phyloP scores from a whole-genome alignment of 2,329 filamentous ascomycete species.

The Stagonosporopsis vannaccii region DNA sequence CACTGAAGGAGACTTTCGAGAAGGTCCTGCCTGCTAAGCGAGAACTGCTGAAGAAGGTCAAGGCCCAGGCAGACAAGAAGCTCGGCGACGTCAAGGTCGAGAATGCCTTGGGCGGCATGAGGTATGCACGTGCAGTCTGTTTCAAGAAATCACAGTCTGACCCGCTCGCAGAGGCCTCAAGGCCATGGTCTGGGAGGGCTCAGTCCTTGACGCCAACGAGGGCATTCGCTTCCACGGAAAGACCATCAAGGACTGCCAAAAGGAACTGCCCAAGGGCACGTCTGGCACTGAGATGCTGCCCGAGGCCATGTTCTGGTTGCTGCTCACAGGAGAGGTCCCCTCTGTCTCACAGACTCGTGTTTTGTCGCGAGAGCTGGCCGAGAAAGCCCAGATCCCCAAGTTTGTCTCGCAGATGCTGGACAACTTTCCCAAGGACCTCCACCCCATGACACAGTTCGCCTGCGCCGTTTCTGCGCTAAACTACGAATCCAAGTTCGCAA shows the following conservation, averaged over 20 bases:
- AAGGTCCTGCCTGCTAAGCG: constrained; percentile 89
- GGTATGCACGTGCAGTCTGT: constrained; percentile 52
- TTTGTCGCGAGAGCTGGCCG: constrained; percentile 85
- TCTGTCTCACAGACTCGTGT: constrained; percentile 80
- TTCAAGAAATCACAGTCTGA: not conserved
- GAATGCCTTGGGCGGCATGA: constrained; percentile 95
- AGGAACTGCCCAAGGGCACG: constrained; percentile 89
- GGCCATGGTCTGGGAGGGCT: constrained; percentile 99
- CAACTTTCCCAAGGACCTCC: constrained; percentile 85
- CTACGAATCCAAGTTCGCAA: constrained; percentile 91
- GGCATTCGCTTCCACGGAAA: constrained; percentile 98
- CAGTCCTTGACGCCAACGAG: constrained; percentile 93
- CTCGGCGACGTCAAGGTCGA: constrained; percentile 94
- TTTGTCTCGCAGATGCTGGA: constrained; percentile 90
- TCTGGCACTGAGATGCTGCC: constrained; percentile 96
- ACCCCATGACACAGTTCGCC: constrained; percentile 98
- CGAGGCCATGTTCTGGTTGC: constrained; percentile 99
- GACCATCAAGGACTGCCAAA: constrained; percentile 98
- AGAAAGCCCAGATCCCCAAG: constrained; percentile 80
- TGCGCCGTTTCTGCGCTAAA: constrained; percentile 96
- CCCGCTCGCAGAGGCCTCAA: constrained; percentile 72
- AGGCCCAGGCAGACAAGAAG: constrained; percentile 79
- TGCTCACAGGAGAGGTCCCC: constrained; percentile 91
- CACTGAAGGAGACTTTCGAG: constrained; percentile 86
- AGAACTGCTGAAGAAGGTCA: constrained; percentile 92